Base-by-base conservation (phyloP, 2,329 filamentous ascomycete species). In the Fusarium sp. region DNA sequence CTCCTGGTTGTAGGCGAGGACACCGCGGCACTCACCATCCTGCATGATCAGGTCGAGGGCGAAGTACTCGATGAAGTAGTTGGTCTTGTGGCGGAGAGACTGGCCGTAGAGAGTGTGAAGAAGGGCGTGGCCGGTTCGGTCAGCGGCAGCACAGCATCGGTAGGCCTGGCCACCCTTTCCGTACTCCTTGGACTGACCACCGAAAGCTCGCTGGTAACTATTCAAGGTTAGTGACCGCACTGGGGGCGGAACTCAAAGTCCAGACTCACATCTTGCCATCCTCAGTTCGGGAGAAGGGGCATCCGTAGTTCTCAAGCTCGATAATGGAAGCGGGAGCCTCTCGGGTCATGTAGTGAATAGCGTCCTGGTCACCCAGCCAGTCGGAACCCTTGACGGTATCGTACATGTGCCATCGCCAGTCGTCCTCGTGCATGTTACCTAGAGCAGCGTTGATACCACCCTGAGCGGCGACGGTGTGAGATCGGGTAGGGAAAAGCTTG, bases 51-150 rank as follows among this genome's bases (percentile, higher is more conserved):
- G 85, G 80, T 98, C 96, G 74, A 97, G 88, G 76, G 94, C 96
- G 82, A 98, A 99, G 88, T 94, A 98, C 84, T 98, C 96, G 82
- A 99, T 98, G 85, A 99, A 98, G 88, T 98, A 99, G 87, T 98
- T 98, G 79, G 95, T 98, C 88, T 98, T 97, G 88, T 98, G 94
- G 80, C 93, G 88, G 67, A 98, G 89, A 57, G 94, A 98, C 86
- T 98, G 95, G 77, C 96, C 96, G 84, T 98, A 99, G 73, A 99
- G 92, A 27, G 96, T 99, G 88, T 99, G 96, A 55, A 99, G 90
- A 74, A 99, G 92, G 78, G 96, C 96, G 84, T 99, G 96, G 71
- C 96, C 96, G 70, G 96, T 98, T 87, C 95, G 89, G 82, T 99
- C 96, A 75, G 95, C 96, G 66, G 94, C 96, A 82, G 94, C 95